phyloP scores from a whole-genome alignment of 176 grass and related monocot genomes.

The Eremochloa ophiuroides region DNA sequence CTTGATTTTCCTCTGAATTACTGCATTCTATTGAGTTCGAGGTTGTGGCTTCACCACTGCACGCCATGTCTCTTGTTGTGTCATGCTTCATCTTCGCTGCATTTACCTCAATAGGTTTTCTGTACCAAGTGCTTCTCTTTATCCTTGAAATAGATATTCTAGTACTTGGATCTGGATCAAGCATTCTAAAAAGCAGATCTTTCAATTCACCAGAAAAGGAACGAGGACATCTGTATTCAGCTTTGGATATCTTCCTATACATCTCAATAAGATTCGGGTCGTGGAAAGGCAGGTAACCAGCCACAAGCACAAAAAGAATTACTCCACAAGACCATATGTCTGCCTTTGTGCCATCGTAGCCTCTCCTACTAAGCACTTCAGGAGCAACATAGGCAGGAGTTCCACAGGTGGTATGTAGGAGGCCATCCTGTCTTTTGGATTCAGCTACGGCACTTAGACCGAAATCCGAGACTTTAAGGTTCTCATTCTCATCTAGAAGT shows the following conservation, averaged over 20 bases:
- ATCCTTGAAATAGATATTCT: conserved; percentile 38
- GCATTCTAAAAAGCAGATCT: conserved; percentile 36
- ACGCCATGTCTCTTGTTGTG: conserved; percentile 9
- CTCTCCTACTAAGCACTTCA: conserved; percentile 48
- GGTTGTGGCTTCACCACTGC: conserved; percentile 20
- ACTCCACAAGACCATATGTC: conserved; percentile 55
- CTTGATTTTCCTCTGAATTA: conserved; percentile 13
- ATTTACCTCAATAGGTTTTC: conserved; percentile 18
- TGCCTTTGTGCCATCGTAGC: conserved; percentile 39
- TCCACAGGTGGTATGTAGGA: conserved; percentile 48
- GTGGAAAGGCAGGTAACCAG: conserved; percentile 51
- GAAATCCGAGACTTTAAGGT: conserved; percentile 50
- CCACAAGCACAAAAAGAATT: conserved; percentile 50
- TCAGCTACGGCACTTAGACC: conserved; percentile 47
- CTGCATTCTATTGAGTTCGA: conserved; percentile 23
- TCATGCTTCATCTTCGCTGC: conserved; percentile 22
- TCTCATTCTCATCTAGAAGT: conserved; percentile 41
- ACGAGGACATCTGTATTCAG: conserved; percentile 41
- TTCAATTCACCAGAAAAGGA: conserved; percentile 36
- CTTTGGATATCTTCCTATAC: conserved; percentile 45
- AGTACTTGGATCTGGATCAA: conserved; percentile 41
- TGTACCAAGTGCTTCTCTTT: conserved; percentile 41
- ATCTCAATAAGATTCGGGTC: conserved; percentile 38
- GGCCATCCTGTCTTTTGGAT: conserved; percentile 42
- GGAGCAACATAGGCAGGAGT: conserved; percentile 57